Evolutionary conservation across 495 filamentous ascomycete genomes (phyloP), one percentile per base, ranked within the genome.

Genomic region (Barbatosphaeria neglecta): DNA sequence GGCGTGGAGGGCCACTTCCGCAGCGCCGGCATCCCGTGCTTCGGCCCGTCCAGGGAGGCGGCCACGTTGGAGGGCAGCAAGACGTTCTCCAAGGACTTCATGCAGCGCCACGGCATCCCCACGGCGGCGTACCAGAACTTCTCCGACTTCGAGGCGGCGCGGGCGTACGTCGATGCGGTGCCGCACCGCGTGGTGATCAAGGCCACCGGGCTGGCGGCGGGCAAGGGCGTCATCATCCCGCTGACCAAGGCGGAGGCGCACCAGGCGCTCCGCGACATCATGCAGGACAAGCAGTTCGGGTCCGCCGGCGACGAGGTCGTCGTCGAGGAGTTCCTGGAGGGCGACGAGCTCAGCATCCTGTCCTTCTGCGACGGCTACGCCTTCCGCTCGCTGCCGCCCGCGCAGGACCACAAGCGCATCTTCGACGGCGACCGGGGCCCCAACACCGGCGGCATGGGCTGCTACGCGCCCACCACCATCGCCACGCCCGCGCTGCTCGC

Each of bases 381-480:
- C 3, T 83, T 94, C 52, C 76, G 74, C 55, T 85, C 83, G 9
- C 74, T 96, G n/a, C 88, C 89, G 31, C 80, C 93, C 1, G 92
- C 92, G 10, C 92, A 98, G 58, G 92, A 98, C 60, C 92, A 97
- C 69, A 98, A 98, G 73, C 78, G 85, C 41, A 85, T 95, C 43
- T 84, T 82, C 44, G 93, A 98, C 57, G 87, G 86, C 43, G 92
- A 98, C 56, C 75, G 78, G 28, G 92, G 92, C 3, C 85, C 88
- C 17, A 98, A 96, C 68, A 98, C 92, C 6, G 93, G 92, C 41
- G 93, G 92, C 13, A 97, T 98, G 92, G 92, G 92, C 46, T 93
- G 87, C 65, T 98, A 98, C 67, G 88, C 89, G 28, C 88, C 89
- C 16, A 93, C 89, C 0, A 81, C 77, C 47, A 84, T 96, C 55